Evolutionary conservation across 768 basidiomycete genomes (phyloP), one percentile per base, ranked within the genome.

Genomic region (Tephrocybe sp.): DNA sequence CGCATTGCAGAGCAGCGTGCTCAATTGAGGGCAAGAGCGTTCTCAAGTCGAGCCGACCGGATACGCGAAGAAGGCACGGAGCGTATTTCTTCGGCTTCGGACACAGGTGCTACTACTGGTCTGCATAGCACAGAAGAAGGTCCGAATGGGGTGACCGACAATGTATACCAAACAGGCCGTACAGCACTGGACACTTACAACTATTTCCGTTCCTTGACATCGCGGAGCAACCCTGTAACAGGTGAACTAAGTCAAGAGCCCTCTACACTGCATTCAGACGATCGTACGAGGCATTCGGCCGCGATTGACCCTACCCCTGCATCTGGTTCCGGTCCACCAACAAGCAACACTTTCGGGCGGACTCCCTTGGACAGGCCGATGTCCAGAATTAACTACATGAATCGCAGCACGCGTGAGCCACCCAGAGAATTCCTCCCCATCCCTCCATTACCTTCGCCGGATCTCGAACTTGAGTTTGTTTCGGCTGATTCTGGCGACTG

Each of bases 361-460:
- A 30, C 25, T 4, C 37, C 45, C 15, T 24, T 18, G 41, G 17
- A 42, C 8, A 39, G 34, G 15, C 18, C n/a, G n/a, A n/a, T n/a
- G n/a, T n/a, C n/a, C n/a, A n/a, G n/a, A n/a, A n/a, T n/a, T n/a
- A n/a, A n/a, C n/a, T n/a, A n/a, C n/a, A n/a, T n/a, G n/a, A n/a
- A n/a, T n/a, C n/a, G n/a, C n/a, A n/a, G n/a, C n/a, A 23, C 18
- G 6, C 38, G 38, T 41, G 30, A 34, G 41, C 44, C 37, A 34
- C 10, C 39, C 17, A 26, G 48, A 38, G 47, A 52, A 7, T 52
- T 45, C 25, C 52, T 58, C 14, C 52, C 60, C 24, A 44, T 56
- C 25, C 61, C 61, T 4, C 56, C 55, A 4, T 56, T 63, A 18
- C 64, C 63, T 8, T 62, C 65, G 3, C 65, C 67, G 12, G 62